A percentile compares a stretch with the other conserved stretches of the same genome.
phyloP scores from a whole-genome alignment of 2,329 filamentous ascomycete genomes.

The Sporothrix luriei region DNA sequence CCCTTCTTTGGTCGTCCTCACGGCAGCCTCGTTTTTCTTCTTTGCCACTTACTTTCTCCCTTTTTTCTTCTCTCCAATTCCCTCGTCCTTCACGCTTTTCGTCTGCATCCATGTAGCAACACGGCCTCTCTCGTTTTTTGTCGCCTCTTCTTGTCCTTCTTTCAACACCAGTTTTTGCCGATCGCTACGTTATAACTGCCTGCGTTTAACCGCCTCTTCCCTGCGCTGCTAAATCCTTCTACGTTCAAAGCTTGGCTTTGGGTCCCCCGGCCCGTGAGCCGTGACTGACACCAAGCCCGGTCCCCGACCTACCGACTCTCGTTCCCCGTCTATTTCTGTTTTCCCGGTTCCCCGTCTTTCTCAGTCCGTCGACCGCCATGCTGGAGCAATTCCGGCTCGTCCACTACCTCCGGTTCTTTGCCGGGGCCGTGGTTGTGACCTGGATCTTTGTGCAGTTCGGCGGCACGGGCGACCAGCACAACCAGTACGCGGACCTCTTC shows the following conservation, averaged over 20 bases:
- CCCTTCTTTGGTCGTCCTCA: constrained; percentile 1
- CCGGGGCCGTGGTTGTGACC: constrained; percentile 37
- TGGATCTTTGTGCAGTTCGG: constrained; percentile 40
- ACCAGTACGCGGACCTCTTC: constrained; percentile 36
- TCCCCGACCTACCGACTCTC: neutral
- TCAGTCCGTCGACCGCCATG: constrained; percentile 34
- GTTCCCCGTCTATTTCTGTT: neutral
- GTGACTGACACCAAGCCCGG: neutral
- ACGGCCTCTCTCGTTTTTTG: constrained; percentile 14
- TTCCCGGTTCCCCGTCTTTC: neutral
- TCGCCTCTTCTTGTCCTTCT: constrained; percentile 17
- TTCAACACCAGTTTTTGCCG: neutral
- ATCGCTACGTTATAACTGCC: neutral
- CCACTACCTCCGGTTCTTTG: constrained; percentile 39
- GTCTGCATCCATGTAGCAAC: neutral
- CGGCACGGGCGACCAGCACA: constrained; percentile 24
- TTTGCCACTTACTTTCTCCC: neutral
- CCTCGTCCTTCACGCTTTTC: neutral
- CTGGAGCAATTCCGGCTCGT: constrained; percentile 39
- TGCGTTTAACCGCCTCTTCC: neutral
- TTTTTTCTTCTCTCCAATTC: neutral
- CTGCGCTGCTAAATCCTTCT: constrained; percentile 7
- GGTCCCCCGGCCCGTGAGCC: neutral
- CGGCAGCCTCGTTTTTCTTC: constrained; percentile 7
- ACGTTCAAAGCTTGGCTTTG: neutral